Evolutionary conservation across 371 early-diverging fungal species (phyloP), one percentile per base, ranked within the genome.

Genomic region (Rhizopus arrhizus): DNA sequence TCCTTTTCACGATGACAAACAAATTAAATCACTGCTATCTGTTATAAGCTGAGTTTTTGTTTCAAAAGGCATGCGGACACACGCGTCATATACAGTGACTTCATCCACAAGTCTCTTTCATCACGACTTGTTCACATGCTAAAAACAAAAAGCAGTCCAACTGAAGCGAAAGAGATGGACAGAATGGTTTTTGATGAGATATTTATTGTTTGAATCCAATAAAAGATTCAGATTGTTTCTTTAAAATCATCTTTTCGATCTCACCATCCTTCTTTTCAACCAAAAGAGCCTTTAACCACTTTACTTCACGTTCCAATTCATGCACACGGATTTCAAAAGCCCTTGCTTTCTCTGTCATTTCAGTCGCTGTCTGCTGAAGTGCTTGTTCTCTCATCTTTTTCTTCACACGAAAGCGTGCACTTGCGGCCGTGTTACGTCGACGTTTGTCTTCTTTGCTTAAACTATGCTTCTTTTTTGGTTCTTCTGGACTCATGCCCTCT

Each of bases 341-440:
- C 35, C 89, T 87, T 8, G 88, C 86, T 71, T 88, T 90, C 38
- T 80, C 86, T 0, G 89, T 84, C 92, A 95, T 89, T 59, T 91
- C 93, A 50, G 84, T 78, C 3, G 95, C 94, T 0, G 90, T 90
- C 35, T 80, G 82, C 68, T 94, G 93, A 15, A 96, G 78, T 5
- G 83, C 89, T 78, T 93, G 90, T 71, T 96, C 96, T 40, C 91
- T 85, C 58, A 84, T 64, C 67, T 94, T 93, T 72, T 96, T 98
- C 85, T 95, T 95, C 42, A 94, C 83, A 0, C 98, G 86, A 84
- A 98, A 98, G n/a, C 98, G 82, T 4, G 96, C 96, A 8, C 95
- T 94, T 0, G 98, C 98, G 1, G 90, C 94, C 3, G 96, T 97
- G 81, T 97, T 97, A 10, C 96, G 83, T 16, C 88, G 80, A 16